A percentile compares a stretch with the other conserved stretches of the same genome.
Conservation (phyloP, 164 flowering plant species). For the Dillenia suffruticosa region DNA sequence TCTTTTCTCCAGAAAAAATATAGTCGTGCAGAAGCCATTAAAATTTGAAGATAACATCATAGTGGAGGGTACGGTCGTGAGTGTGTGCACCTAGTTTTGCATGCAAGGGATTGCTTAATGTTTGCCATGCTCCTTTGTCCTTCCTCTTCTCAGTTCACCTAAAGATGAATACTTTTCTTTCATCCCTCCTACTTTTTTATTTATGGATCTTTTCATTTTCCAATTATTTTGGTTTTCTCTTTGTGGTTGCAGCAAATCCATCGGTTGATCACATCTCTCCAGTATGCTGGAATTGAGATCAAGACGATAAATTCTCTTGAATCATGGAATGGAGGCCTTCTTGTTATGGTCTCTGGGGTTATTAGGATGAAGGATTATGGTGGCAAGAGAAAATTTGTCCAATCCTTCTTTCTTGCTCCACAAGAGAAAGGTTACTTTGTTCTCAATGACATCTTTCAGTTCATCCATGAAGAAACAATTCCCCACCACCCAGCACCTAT, state of each 20-base stretch:
- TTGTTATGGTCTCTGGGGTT: conserved; percentile 80
- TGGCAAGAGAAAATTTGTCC: conserved; percentile 58
- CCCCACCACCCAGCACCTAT: conserved; percentile 49
- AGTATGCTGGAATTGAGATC: conserved; percentile 60
- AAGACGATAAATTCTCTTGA: conserved; percentile 64
- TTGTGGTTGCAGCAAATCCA: conserved; percentile 73
- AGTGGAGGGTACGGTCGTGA: too few species aligned
- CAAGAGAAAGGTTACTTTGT: conserved; percentile 93
- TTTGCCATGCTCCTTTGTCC: too few species aligned
- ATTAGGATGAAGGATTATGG: conserved; percentile 43
- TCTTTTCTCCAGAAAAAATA: too few species aligned
- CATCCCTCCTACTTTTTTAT: too few species aligned
- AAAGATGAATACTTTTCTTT: too few species aligned
- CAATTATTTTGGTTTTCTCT: too few species aligned
- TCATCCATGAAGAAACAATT: conserved; percentile 55
- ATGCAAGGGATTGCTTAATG: too few species aligned
- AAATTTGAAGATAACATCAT: too few species aligned
- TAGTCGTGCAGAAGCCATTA: too few species aligned
- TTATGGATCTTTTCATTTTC: too few species aligned
- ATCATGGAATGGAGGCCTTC: conserved; percentile 86
- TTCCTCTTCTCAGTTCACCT: too few species aligned
- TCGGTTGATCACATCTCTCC: conserved; percentile 58
- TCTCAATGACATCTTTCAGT: conserved; percentile 86
- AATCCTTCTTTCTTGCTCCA: conserved; percentile 94
- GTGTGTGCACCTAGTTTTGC: too few species aligned